Evolutionary conservation across 805 yeast genomes (phyloP), one percentile per base, ranked within the genome.

Genomic region (Hanseniaspora osmophila): DNA sequence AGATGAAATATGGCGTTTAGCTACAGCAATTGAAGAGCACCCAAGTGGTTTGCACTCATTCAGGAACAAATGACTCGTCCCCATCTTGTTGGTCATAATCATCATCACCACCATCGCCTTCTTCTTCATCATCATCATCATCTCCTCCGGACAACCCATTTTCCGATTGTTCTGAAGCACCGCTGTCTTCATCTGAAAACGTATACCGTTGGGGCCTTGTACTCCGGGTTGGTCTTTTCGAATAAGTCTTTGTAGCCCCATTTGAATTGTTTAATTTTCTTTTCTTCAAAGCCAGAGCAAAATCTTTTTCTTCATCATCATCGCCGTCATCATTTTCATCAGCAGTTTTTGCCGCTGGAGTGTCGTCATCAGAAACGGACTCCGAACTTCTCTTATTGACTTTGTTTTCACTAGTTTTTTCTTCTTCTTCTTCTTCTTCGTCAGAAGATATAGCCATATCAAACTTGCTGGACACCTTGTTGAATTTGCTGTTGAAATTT

Each of bases 91-190:
- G 6, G 42, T 39, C 40, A 32, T 39, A 43, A 29, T 46, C 48
- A 11, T 40, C 45, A 40, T 46, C 48, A 12, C 32, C 30, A 5
- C 33, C 39, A 4, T 41, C 51, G 6, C 48, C 50, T 2, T 47
- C 55, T 32, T 53, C 58, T 18, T 38, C 30, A 5, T 40, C 39
- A 4, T 41, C 51, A 6, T 49, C 50, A 3, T 47, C 55, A 33
- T 53, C 58, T 18, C 53, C 58, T 17, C 55, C 60, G 15, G 52
- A 42, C 30, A 55, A 54, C 39, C 60, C 54, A 40, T 57, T 58
- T 33, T 59, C 63, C 0, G 63, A 57, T 12, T 55, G 42, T 29
- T 55, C 58, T 7, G 56, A 43, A 15, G 48, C 37, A 27, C 55
- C 58, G 2, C 40, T 41, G 40, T 58, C 54, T 1, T 53, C 42